Percentiles rank a stretch among this genome's conserved stretches.
These are phyloP conservation scores for Leccinum griseonigrum DNA, from an alignment of 1,284 basidiomycete species.

Conservation along the genomic window DNA sequence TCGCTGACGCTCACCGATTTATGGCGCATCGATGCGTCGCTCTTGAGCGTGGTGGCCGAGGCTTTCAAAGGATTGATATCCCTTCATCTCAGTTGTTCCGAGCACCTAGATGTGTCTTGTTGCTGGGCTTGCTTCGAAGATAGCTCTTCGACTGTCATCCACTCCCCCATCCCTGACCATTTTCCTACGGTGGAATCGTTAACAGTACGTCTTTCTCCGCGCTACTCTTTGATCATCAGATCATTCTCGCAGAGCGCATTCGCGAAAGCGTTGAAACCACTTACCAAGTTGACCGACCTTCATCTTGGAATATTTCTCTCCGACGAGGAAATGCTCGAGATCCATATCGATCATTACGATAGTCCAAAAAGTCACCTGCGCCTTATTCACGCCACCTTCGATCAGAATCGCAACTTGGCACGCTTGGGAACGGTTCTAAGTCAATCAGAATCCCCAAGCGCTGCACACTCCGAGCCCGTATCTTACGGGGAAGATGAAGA, in stretches of 20 bases:
- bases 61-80: conserved; percentile 43
- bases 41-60: conserved; percentile 47
- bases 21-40: conserved; percentile 48
- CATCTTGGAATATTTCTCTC: conserved; percentile 62
- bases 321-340: conserved; percentile 40
- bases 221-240: conserved; percentile 8
- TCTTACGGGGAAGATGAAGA: conserved; percentile 25
- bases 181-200: conserved; percentile 42
- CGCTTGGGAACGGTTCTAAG: conserved; percentile 20
- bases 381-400: conserved; percentile 7
- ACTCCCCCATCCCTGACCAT: conserved; percentile 60
- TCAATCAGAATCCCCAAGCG: conserved; percentile 20
- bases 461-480: conserved; percentile 11
- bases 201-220: conserved; percentile 42
- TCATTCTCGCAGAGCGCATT: conserved; percentile 27
- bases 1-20: conserved; percentile 49
- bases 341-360: conserved; percentile 43
- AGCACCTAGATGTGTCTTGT: conserved; percentile 52
- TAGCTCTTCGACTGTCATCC: conserved; percentile 48
- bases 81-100: conserved; percentile 55
- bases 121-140: conserved; percentile 66
- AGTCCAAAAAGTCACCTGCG: conserved; percentile 24
- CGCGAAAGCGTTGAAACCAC: conserved; percentile 32
- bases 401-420: conserved; percentile 3
- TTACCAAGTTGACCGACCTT: conserved; percentile 48